phyloP scores from a whole-genome alignment of 1,284 basidiomycete species.

The Melampsora americana region DNA sequence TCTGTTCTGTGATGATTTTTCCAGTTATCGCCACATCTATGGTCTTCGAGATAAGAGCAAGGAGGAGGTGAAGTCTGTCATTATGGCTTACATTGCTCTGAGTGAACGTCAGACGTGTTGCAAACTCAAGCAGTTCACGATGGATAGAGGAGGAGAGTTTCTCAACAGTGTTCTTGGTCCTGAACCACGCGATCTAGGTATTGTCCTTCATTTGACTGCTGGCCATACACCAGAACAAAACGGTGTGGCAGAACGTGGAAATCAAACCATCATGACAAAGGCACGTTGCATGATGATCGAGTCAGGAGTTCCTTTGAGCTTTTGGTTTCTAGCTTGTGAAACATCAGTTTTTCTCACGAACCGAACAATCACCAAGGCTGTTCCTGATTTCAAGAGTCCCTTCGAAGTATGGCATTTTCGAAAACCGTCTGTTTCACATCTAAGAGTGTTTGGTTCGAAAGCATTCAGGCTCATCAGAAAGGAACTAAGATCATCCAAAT shows the following conservation, averaged over 20 bases:
- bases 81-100: too few relatives aligned
- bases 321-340: constrained; percentile 54
- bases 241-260: constrained; percentile 51
- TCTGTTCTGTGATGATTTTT: too few relatives aligned
- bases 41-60: too few relatives aligned
- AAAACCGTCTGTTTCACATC: neutral
- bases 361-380: constrained; percentile 47
- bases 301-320: constrained; percentile 49
- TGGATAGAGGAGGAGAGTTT: constrained; percentile 54
- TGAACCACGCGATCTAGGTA: constrained; percentile 52
- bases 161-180: constrained; percentile 48
- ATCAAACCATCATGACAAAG: constrained; percentile 51
- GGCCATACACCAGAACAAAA: constrained; percentile 55
- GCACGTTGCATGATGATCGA: constrained; percentile 50
- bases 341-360: constrained; percentile 55
- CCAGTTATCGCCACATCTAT: too few relatives aligned
- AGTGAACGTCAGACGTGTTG: too few relatives aligned
- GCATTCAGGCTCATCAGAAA: neutral
- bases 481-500: neutral
- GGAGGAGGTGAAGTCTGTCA: too few relatives aligned
- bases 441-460: neutral
- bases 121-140: neutral
- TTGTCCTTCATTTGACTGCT: constrained; percentile 51
- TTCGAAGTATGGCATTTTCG: neutral
- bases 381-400: neutral